Evolutionary conservation across 2,329 filamentous ascomycete genomes (phyloP).

Genomic region (Ilyonectria mors-panacis): DNA sequence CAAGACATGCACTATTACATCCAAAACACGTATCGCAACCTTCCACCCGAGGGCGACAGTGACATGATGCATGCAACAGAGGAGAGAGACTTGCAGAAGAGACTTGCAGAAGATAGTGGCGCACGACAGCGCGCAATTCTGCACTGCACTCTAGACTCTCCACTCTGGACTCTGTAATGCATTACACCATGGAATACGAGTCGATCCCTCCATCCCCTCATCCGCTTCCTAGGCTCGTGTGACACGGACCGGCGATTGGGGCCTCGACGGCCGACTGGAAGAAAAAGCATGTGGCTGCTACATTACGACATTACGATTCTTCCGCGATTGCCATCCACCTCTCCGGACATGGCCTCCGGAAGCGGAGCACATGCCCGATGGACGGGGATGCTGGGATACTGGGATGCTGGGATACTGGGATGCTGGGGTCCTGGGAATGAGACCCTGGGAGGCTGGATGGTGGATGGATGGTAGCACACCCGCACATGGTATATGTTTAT

Average conservation of each 20-base stretch:
- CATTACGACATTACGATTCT: conserved; percentile 12
- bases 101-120: not conserved
- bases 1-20: conserved; percentile 1
- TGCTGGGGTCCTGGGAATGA: not conserved
- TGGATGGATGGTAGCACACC: conserved; percentile 31
- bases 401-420: not conserved
- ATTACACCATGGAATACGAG: conserved; percentile 8
- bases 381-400: conserved; percentile 3
- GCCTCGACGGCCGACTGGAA: conserved; percentile 16
- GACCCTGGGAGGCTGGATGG: conserved; percentile 5
- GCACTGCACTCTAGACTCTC: conserved; percentile 1
- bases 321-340: conserved; percentile 9
- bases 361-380: conserved; percentile 37
- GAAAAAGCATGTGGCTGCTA: conserved; percentile 1
- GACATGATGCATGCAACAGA: not conserved
- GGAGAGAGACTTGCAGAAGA: not conserved
- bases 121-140: not conserved
- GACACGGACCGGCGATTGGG: conserved; percentile 26
- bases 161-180: not conserved
- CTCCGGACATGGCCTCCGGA: conserved; percentile 17
- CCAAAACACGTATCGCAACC: not conserved
- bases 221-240: conserved; percentile 4
- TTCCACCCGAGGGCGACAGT: not conserved
- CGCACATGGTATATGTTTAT: conserved; percentile 12
- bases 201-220: conserved; percentile 1